A percentile compares a stretch with the other conserved stretches of the same genome.
These are phyloP conservation scores for Hanseniaspora thailandica DNA, from an alignment of 805 yeast genomes.

Conservation along the genomic window DNA sequence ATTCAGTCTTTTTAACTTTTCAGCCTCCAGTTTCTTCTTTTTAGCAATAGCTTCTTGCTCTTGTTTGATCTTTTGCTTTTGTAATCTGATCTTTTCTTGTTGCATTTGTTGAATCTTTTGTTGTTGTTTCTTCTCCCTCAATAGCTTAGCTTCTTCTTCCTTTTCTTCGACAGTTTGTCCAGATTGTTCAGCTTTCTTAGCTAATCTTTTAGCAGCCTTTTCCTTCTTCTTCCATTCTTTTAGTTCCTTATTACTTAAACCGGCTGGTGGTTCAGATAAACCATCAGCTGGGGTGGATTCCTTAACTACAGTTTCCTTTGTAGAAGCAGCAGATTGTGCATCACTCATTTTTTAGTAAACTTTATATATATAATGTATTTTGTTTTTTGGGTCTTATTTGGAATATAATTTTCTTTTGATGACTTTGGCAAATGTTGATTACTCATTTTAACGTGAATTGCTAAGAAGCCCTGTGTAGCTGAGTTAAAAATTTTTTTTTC, in stretches of 20 bases:
- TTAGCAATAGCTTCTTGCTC: conserved; percentile 25
- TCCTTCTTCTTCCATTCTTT: conserved; percentile 82
- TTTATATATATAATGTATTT: background rate
- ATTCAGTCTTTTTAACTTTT: conserved; percentile 23
- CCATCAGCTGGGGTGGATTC: background rate
- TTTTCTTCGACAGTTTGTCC: conserved; percentile 40
- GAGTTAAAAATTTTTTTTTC: background rate
- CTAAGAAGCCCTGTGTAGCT: background rate
- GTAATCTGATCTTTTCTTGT: conserved; percentile 43
- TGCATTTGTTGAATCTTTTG: conserved; percentile 29
- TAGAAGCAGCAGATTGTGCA: background rate
- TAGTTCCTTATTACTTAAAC: conserved; percentile 62
- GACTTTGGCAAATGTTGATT: too few relatives aligned
- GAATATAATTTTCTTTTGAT: too few relatives aligned
- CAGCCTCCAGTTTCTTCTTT: conserved; percentile 34
- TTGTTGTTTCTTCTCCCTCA: conserved; percentile 34
- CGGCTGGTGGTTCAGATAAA: conserved; percentile 18
- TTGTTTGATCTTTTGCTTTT: conserved; percentile 35
- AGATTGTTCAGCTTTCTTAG: conserved; percentile 53
- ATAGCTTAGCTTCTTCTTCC: conserved; percentile 32
- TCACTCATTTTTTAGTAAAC: background rate
- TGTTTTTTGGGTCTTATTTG: too few relatives aligned
- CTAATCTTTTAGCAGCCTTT: conserved; percentile 87
- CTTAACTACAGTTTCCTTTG: background rate
- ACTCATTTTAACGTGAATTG: background rate